Evolutionary conservation across 495 filamentous ascomycete genomes (phyloP).

Genomic region (Hypoxylon rickii): DNA sequence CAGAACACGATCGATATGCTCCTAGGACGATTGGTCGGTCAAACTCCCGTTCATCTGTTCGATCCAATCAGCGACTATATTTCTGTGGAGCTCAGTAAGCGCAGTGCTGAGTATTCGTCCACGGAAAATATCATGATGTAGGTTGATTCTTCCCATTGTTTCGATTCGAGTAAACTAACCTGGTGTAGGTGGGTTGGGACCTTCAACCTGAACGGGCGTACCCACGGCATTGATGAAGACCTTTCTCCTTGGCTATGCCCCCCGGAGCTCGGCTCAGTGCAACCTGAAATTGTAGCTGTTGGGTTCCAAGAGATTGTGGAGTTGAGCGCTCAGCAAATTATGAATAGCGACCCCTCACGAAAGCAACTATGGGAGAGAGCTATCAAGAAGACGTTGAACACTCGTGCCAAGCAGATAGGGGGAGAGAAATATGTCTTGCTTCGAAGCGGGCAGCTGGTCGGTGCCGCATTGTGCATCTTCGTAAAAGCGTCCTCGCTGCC

Average conservation of each 20-base stretch:
- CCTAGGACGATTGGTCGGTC: constrained; percentile 80
- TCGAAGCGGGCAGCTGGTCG: constrained; percentile 91
- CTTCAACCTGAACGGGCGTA: constrained; percentile 92
- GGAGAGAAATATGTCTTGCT: constrained; percentile 84
- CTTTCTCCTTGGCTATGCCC: constrained; percentile 83
- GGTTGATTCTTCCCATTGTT: constrained; percentile 15
- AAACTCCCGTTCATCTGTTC: constrained; percentile 80
- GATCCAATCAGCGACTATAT: constrained; percentile 95
- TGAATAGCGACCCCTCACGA: constrained; percentile 91
- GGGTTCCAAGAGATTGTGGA: constrained; percentile 98
- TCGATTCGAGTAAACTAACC: constrained; percentile 41
- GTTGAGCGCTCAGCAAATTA: constrained; percentile 96
- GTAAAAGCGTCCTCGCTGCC: constrained; percentile 76
- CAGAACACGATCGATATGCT: constrained; percentile 95
- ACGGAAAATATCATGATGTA: constrained; percentile 55
- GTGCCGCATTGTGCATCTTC: constrained; percentile 88
- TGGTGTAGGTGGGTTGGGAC: constrained; percentile 80
- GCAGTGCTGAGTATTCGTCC: constrained; percentile 57
- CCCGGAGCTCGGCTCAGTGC: constrained; percentile 49
- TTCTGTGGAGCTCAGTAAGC: constrained; percentile 68
- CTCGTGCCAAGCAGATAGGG: constrained; percentile 60
- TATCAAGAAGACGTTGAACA: constrained; percentile 77
- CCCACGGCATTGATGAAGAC: constrained; percentile 74
- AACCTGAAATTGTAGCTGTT: constrained; percentile 81
- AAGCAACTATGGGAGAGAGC: constrained; percentile 85